Evolutionary conservation across 2,329 filamentous ascomycete species (phyloP), one percentile per base, ranked within the genome.

Genomic region (Fusarium sp.): DNA sequence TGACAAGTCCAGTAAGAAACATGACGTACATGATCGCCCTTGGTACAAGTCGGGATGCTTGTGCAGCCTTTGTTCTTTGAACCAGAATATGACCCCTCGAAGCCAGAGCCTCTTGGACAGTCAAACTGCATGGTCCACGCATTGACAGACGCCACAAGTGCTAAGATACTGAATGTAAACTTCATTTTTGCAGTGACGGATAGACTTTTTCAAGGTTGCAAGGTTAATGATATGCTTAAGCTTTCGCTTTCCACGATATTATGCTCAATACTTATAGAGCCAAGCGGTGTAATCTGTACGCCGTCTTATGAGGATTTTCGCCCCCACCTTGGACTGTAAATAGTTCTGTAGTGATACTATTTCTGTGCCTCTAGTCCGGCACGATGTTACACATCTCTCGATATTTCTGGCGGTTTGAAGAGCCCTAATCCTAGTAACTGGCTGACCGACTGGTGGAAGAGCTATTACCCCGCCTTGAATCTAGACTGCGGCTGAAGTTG

Each of bases 351-450:
- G 7, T 3, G 15, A 0, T 50, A 0, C 30, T 52, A 22, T 52
- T 36, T 36, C 6, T 36, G 50, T 52, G n/a, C 48, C n/a, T 36
- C 22, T 20, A 9, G 6, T 50, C 11, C 3, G 26, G n/a, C 30
- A 8, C 30, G n/a, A 26, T 36, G n/a, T 26, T 26, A 26, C 30
- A 1, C 17, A 20, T 51, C 50, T 52, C 30, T 36, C 9, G 11
- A 15, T 8, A 1, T 12, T 1, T 17, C n/a, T 34, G 30, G n/a
- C 1, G n/a, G 0, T 11, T 15, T 2, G 0, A 15, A 36, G 14
- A 11, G 9, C 17, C 13, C 50, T 26, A 26, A 36, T 36, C 50
- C 30, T 36, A 8, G 30, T 11, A 26, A 52, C 1, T 36, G 30
- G 13, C 6, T 5, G 32, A 5, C 2, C 17, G n/a, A 36, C 50